phyloP scores from a whole-genome alignment of 1,139 yeast genomes.

The Kurtzmaniella quercitrusa region DNA sequence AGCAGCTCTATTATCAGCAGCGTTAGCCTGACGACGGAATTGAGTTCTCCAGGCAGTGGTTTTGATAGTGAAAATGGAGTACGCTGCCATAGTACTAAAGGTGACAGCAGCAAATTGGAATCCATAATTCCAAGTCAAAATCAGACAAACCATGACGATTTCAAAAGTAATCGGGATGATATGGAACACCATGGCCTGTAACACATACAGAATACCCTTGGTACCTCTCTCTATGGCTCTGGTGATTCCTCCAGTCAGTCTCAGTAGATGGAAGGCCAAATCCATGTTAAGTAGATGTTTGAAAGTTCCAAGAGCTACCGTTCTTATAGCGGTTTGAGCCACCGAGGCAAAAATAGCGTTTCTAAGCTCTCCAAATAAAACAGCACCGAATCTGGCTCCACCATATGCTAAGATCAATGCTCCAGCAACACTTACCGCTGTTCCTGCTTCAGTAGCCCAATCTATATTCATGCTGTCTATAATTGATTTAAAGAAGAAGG shows the following conservation, averaged over 20 bases:
- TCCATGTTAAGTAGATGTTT: slow-evolving; percentile 79
- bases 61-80: slow-evolving; percentile 78
- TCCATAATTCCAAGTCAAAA: slow-evolving; percentile 90
- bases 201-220: slow-evolving; percentile 89
- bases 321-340: slow-evolving; percentile 89
- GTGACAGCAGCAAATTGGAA: slow-evolving; percentile 86
- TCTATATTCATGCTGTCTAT: slow-evolving; percentile 92
- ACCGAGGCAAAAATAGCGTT: slow-evolving; percentile 95
- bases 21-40: slow-evolving; percentile 86
- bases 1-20: slow-evolving; percentile 93
- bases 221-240: slow-evolving; percentile 98
- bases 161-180: slow-evolving; percentile 91
- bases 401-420: slow-evolving; percentile 86
- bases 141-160: slow-evolving; percentile 88
- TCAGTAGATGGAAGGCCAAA: slow-evolving; percentile 79
- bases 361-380: slow-evolving; percentile 86
- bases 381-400: slow-evolving; percentile 90
- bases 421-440: slow-evolving; percentile 59
- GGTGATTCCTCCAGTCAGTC: slow-evolving; percentile 95
- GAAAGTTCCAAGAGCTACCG: slow-evolving; percentile 87
- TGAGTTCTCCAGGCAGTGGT: slow-evolving; percentile 97
- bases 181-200: slow-evolving; percentile 95
- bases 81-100: slow-evolving; percentile 78
- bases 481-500: slow-evolving; percentile 85
- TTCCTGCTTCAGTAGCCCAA: slow-evolving; percentile 65